Percentiles rank a stretch among this genome's conserved stretches.
phyloP scores from a whole-genome alignment of 495 filamentous ascomycete species.

The Annulohypoxylon bovei region DNA sequence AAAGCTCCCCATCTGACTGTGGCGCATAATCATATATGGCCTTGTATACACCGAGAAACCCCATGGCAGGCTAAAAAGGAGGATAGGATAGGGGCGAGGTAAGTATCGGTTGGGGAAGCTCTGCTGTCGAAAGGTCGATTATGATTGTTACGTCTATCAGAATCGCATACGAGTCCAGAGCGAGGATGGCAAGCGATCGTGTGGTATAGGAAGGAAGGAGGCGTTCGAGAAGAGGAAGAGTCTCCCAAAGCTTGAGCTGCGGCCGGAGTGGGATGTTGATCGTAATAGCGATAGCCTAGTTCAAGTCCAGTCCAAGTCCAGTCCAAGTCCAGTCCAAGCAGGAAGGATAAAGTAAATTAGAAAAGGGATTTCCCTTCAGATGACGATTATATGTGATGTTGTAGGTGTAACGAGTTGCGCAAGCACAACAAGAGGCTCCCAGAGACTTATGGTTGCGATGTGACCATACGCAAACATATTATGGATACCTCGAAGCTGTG shows the following conservation, averaged over 20 bases:
- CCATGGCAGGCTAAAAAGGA: conserved; percentile 53
- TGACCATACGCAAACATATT: conserved; percentile 37
- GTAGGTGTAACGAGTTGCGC: conserved; percentile 19
- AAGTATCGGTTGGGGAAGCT: background rate
- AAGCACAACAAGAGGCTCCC: conserved; percentile 25
- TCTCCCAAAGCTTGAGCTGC: conserved; percentile 7
- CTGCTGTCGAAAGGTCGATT: background rate
- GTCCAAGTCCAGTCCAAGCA: too few species aligned
- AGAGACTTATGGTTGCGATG: conserved; percentile 28
- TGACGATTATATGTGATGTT: conserved; percentile 23
- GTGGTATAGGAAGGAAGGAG: conserved; percentile 13
- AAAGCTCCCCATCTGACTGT: conserved; percentile 87
- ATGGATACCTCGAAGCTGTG: conserved; percentile 4
- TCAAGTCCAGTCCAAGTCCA: background rate
- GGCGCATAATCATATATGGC: conserved; percentile 94
- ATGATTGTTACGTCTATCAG: background rate
- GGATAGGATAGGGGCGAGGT: background rate
- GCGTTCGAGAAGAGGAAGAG: conserved; percentile 2
- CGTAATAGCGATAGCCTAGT: background rate
- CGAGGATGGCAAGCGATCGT: conserved; percentile 13
- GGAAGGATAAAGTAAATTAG: background rate
- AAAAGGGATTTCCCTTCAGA: conserved; percentile 16
- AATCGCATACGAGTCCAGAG: conserved; percentile 20
- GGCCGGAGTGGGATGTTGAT: conserved; percentile 1
- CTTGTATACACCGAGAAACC: conserved; percentile 90